phyloP scores from a whole-genome alignment of 208 protist genomes.

The Borovskyia barvae region DNA sequence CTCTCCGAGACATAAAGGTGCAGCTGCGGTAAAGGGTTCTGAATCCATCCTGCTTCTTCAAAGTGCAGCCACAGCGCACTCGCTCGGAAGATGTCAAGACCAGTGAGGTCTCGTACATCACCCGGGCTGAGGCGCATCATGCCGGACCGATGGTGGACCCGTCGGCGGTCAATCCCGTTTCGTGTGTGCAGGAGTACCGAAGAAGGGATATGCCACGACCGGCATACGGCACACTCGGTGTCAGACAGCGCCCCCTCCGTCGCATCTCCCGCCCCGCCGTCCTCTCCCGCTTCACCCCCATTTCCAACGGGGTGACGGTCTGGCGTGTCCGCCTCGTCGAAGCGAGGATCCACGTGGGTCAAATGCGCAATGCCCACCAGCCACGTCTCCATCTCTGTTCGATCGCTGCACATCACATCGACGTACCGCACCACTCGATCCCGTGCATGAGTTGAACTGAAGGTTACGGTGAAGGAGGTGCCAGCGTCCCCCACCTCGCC shows the following conservation, averaged over 20 bases:
- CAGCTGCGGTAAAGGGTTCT: constrained; percentile 24
- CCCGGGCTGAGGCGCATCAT: constrained; percentile 48
- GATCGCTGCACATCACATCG: constrained; percentile 51
- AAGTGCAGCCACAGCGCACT: constrained; percentile 70
- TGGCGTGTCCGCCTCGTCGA: constrained; percentile 27
- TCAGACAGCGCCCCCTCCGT: constrained; percentile 2
- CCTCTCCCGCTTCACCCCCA: not conserved
- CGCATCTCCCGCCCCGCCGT: not conserved
- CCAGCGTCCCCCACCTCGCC: constrained; percentile 5
- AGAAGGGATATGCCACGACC: constrained; percentile 53
- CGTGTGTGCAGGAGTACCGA: constrained; percentile 35
- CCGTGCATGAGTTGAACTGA: constrained; percentile 6
- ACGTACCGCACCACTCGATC: constrained; percentile 26
- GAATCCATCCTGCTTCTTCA: constrained; percentile 25
- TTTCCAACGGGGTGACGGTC: constrained; percentile 23
- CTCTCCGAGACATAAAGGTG: constrained; percentile 47
- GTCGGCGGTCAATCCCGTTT: constrained; percentile 30
- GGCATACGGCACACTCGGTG: constrained; percentile 28
- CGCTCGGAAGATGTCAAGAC: constrained; percentile 76
- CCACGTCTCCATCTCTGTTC: constrained; percentile 72
- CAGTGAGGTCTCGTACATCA: constrained; percentile 54
- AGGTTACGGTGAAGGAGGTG: constrained; percentile 50
- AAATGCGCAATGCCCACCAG: constrained; percentile 60
- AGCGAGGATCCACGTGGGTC: constrained; percentile 34
- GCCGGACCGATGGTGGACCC: constrained; percentile 7